phyloP scores from a whole-genome alignment of 1,139 yeast genomes.

The Yamadazyma pseudoaaseri region DNA sequence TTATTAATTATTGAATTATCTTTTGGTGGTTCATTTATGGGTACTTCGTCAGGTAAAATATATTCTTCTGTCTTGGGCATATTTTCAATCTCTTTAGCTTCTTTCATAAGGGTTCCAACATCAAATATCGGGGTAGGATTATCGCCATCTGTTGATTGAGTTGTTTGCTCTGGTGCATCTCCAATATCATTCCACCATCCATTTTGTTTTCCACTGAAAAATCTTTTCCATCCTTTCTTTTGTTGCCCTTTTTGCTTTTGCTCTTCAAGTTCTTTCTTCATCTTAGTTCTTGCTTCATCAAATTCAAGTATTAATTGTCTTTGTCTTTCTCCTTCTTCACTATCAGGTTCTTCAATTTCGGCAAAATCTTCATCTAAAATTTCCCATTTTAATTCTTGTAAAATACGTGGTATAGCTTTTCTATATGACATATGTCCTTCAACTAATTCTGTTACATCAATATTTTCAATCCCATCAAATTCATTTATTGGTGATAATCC shows the following conservation, averaged over 20 bases:
- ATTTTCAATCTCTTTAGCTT: slow-evolving; percentile 45
- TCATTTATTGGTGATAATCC: slow-evolving; percentile 79
- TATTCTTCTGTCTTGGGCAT: slow-evolving; percentile 14
- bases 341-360: slow-evolving; percentile 96
- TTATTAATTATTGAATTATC: slow-evolving; percentile 18
- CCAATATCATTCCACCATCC: slow-evolving; percentile 86
- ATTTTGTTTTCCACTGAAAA: slow-evolving; percentile 76
- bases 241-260: slow-evolving; percentile 23
- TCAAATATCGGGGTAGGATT: slow-evolving; percentile 35
- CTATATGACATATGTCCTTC: slow-evolving; percentile 98
- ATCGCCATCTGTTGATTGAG: slow-evolving; percentile 13
- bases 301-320: slow-evolving; percentile 79
- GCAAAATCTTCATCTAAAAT: slow-evolving; percentile 87
- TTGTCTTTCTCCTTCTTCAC: slow-evolving; percentile 80
- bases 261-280: slow-evolving; percentile 37
- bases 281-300: slow-evolving; percentile 74
- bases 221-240: slow-evolving; percentile 53
- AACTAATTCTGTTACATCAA: slow-evolving; percentile 82
- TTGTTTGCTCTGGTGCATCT: slow-evolving; percentile 18
- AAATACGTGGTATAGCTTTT: slow-evolving; percentile 81
- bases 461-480: slow-evolving; percentile 69
- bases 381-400: slow-evolving; percentile 72
- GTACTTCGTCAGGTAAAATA: slow-evolving; percentile 7
- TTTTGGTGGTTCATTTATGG: slow-evolving; percentile 1
- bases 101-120: slow-evolving; percentile 43